phyloP scores from a whole-genome alignment of 2,329 filamentous ascomycete species.

The Biscogniauxia sp. region DNA sequence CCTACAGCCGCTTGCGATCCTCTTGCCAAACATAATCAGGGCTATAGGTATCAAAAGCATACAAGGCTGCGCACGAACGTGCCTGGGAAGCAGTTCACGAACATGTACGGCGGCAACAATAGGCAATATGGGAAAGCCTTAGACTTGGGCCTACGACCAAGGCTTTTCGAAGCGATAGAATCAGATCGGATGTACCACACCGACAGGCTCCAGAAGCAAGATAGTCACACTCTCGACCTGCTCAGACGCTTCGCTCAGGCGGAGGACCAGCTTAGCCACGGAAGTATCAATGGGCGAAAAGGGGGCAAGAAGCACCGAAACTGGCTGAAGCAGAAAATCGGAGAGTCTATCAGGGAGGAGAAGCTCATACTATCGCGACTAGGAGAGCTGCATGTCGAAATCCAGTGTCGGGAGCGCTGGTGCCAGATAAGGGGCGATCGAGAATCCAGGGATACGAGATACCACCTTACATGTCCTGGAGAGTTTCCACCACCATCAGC shows the following conservation, averaged over 20 bases:
- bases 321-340: conserved; percentile 42
- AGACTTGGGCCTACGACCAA: background rate
- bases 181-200: background rate
- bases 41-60: background rate
- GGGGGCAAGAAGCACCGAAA: conserved; percentile 38
- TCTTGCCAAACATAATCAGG: background rate
- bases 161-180: background rate
- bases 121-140: background rate
- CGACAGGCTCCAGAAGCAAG: background rate
- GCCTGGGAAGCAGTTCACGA: background rate
- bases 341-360: conserved; percentile 46
- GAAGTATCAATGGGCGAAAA: conserved; percentile 29
- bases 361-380: conserved; percentile 43
- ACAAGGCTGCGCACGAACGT: background rate
- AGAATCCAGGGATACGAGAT: conserved; percentile 15
- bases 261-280: conserved; percentile 10
- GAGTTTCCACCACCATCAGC: background rate
- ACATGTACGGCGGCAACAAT: background rate
- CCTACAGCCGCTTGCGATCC: background rate
- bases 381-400: conserved; percentile 49
- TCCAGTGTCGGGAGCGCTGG: conserved; percentile 43
- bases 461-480: conserved; percentile 2
- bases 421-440: conserved; percentile 31
- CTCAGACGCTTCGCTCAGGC: background rate
- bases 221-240: background rate